phyloP scores from a whole-genome alignment of 2,329 filamentous ascomycete genomes.

The Massarina eburnea region DNA sequence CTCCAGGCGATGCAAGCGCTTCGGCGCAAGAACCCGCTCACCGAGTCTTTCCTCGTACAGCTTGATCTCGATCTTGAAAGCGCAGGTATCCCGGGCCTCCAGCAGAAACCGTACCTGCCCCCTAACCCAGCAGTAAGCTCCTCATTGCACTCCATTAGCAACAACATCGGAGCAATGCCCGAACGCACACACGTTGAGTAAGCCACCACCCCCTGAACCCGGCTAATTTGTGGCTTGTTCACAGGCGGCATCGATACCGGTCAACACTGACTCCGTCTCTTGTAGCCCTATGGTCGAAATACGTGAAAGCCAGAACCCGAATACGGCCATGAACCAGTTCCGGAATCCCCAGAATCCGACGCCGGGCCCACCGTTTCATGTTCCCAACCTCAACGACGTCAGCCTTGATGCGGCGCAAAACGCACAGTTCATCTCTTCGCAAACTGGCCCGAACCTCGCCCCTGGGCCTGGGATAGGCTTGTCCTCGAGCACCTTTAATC shows the following conservation, averaged over 20 bases:
- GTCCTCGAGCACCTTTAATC: conserved; percentile 5
- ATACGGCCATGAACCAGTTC: conserved; percentile 30
- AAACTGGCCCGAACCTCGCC: neutral
- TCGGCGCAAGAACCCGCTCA: conserved; percentile 84
- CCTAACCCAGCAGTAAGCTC: conserved; percentile 2
- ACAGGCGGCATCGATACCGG: conserved; percentile 12
- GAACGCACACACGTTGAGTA: conserved; percentile 9
- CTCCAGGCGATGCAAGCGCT: conserved; percentile 87
- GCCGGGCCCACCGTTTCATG: conserved; percentile 22
- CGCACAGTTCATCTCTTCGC: conserved; percentile 12
- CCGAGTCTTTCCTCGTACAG: conserved; percentile 92
- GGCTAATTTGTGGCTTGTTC: neutral
- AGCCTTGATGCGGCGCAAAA: conserved; percentile 23
- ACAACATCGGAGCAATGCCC: neutral
- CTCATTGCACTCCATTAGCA: neutral
- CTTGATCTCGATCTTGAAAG: conserved; percentile 88
- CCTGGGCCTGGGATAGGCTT: neutral
- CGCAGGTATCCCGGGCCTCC: conserved; percentile 53
- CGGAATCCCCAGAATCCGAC: conserved; percentile 9
- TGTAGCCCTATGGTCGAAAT: conserved; percentile 40
- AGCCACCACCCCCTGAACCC: conserved; percentile 14
- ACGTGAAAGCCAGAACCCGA: conserved; percentile 32
- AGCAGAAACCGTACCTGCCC: conserved; percentile 51
- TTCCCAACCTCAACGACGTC: conserved; percentile 20
- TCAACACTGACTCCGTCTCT: conserved; percentile 27